phyloP scores from a whole-genome alignment of 2,329 filamentous ascomycete genomes.

The Colletotrichum spinosum region DNA sequence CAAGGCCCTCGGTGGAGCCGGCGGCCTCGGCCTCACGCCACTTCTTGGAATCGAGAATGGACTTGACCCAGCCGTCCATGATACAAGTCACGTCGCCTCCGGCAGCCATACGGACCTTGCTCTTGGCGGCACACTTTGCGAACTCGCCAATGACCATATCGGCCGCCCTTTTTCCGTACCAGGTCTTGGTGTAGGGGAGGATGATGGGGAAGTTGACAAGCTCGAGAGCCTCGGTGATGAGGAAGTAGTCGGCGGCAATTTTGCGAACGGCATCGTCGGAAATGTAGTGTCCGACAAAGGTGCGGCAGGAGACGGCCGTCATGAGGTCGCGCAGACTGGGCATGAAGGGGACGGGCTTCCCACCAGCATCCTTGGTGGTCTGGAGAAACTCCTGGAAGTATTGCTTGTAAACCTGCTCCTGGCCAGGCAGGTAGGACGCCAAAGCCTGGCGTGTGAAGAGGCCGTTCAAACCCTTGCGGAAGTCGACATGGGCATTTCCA shows the following conservation, averaged over 20 bases:
- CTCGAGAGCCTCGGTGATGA: slow-evolving; percentile 94
- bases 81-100: slow-evolving; percentile 91
- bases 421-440: slow-evolving; percentile 87
- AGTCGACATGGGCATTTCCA: slow-evolving; percentile 94
- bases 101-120: slow-evolving; percentile 90
- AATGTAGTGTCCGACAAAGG: slow-evolving; percentile 98
- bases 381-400: slow-evolving; percentile 86
- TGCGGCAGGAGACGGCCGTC: slow-evolving; percentile 93
- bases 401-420: slow-evolving; percentile 89
- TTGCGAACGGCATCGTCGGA: slow-evolving; percentile 90
- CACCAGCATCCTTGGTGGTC: slow-evolving; percentile 77
- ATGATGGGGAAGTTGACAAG: slow-evolving; percentile 99
- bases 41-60: slow-evolving; percentile 85
- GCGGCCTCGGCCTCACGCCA: slow-evolving; percentile 84
- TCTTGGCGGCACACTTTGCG: slow-evolving; percentile 90
- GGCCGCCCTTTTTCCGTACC: slow-evolving; percentile 96
- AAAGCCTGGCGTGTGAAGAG: slow-evolving; percentile 94
- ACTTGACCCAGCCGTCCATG: slow-evolving; percentile 93
- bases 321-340: slow-evolving; percentile 91
- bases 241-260: slow-evolving; percentile 96
- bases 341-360: slow-evolving; percentile 89
- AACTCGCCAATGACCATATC: slow-evolving; percentile 94
- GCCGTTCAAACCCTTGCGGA: slow-evolving; percentile 94
- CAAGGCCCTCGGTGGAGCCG: slow-evolving; percentile 74
- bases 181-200: slow-evolving; percentile 92